A percentile compares a stretch with the other conserved stretches of the same genome.
Conservation (phyloP, 148 eudicot genomes). For the Amaranthus cruentus region DNA sequence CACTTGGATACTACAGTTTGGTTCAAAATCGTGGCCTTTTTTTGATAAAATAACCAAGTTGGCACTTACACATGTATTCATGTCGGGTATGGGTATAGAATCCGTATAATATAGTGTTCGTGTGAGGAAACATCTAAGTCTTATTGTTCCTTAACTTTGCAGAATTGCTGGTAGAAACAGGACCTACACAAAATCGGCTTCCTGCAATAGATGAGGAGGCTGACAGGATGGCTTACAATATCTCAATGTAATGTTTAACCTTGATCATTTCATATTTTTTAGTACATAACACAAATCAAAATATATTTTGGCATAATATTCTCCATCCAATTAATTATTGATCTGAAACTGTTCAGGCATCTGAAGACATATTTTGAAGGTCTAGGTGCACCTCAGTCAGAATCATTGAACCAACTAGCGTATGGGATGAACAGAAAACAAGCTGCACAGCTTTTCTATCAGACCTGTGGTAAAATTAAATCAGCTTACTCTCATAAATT, state of each 20-base stretch:
- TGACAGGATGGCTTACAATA: conserved; percentile 61
- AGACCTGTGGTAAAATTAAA: conserved; percentile 64
- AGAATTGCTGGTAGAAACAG: conserved; percentile 78
- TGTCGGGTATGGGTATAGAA: too few relatives aligned
- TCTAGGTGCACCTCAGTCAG: conserved; percentile 61
- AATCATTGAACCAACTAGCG: conserved; percentile 74
- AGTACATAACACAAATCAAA: not conserved
- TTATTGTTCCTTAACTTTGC: conserved; percentile 19
- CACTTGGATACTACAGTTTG: too few relatives aligned
- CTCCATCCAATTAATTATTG: not conserved
- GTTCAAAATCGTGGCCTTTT: too few relatives aligned
- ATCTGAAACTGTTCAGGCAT: conserved; percentile 47
- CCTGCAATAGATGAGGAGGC: conserved; percentile 46
- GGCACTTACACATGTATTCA: too few relatives aligned
- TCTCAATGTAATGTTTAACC: conserved; percentile 42
- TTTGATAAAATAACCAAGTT: too few relatives aligned
- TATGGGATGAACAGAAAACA: conserved; percentile 63
- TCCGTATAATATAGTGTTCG: not conserved
- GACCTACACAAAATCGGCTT: conserved; percentile 70
- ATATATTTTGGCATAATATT: not conserved
- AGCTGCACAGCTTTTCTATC: conserved; percentile 88
- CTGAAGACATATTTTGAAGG: conserved; percentile 83
- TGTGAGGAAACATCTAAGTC: not conserved
- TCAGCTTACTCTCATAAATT: not conserved
- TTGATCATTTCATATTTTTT: not conserved